Evolutionary conservation across 192 early-diverging fungal species (phyloP).

Genomic region (Coemansia interrupta): DNA sequence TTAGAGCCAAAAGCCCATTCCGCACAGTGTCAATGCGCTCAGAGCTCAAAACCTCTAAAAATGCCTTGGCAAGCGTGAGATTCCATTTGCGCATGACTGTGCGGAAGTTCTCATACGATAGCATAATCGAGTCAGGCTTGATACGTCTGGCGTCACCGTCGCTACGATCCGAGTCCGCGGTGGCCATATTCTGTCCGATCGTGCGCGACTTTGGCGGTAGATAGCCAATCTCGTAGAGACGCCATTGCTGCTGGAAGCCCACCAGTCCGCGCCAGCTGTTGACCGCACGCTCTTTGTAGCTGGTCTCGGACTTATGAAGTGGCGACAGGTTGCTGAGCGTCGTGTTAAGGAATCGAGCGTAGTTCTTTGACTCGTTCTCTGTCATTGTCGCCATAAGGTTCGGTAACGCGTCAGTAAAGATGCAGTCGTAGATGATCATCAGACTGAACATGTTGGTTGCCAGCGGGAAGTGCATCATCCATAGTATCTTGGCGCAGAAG

Average conservation of each 20-base stretch:
- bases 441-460: slow-evolving; percentile 52
- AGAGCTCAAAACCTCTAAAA: slow-evolving; percentile 23
- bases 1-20: slow-evolving; percentile 43
- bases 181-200: slow-evolving; percentile 18
- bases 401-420: slow-evolving; percentile 32
- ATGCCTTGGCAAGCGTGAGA: slow-evolving; percentile 35
- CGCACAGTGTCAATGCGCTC: slow-evolving; percentile 44
- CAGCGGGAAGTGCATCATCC: slow-evolving; percentile 50
- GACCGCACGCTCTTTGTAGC: slow-evolving; percentile 42
- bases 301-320: slow-evolving; percentile 19
- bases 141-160: slow-evolving; percentile 34
- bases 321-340: slow-evolving; percentile 37
- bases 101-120: slow-evolving; percentile 44
- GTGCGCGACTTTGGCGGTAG: slow-evolving; percentile 49
- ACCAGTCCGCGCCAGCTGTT: slow-evolving; percentile 42
- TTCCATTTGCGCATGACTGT: slow-evolving; percentile 51
- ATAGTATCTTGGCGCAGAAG: slow-evolving; percentile 49
- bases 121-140: slow-evolving; percentile 22
- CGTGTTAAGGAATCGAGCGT: slow-evolving; percentile 38
- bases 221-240: slow-evolving; percentile 38
- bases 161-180: background rate
- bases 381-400: slow-evolving; percentile 38
- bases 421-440: slow-evolving; percentile 44
- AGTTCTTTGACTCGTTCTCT: slow-evolving; percentile 45
- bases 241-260: slow-evolving; percentile 33